Evolutionary conservation across 441 rosid genomes (phyloP), one percentile per base, ranked within the genome.

Genomic region (Mallotus repandus): DNA sequence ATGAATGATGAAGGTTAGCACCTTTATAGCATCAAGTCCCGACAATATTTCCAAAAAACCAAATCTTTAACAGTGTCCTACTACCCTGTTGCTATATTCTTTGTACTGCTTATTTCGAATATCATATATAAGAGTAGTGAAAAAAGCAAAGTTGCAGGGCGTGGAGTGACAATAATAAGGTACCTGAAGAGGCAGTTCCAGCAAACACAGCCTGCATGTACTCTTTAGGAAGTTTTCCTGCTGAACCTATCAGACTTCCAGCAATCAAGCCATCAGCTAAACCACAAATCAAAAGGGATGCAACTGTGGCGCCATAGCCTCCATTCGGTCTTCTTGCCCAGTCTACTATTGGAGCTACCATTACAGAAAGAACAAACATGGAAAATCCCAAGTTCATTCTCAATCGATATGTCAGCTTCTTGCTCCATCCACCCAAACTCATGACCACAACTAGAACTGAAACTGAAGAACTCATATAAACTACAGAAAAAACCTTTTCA

Each of bases 131-230:
- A 19, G 25, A 69, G 19, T 53, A 53, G 9, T 53, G n/a, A 53
- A 53, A 18, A 53, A 15, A 53, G 7, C 19, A 45, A 50, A 74
- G 25, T 3, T 32, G 66, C 53, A 48, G n/a, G 10, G 8, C 68
- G 45, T 7, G 49, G 43, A 18, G 12, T 12, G 15, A 22, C 12
- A 3, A 18, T 50, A 25, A 9, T 49, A 16, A 49, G 8, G 52
- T 80, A 90, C 98, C 99, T 87, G 98, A 89, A 79, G 96, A 91
- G 72, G 97, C 99, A 69, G 94, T 95, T 72, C 98, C 97, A 16
- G 98, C 94, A 67, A 92, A 92, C 67, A 92, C 88, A n/a, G 96
- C 98, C 76, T 95, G 98, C 96, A 95, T 95, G 64, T 89, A 95
- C 76, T 83, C 81, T 78, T 86, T 89, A 8, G 96, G 99, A 66